These are phyloP conservation scores for Pestalotiopsis fici DNA, from an alignment of 2,329 filamentous ascomycete species.

Conservation along the genomic window DNA sequence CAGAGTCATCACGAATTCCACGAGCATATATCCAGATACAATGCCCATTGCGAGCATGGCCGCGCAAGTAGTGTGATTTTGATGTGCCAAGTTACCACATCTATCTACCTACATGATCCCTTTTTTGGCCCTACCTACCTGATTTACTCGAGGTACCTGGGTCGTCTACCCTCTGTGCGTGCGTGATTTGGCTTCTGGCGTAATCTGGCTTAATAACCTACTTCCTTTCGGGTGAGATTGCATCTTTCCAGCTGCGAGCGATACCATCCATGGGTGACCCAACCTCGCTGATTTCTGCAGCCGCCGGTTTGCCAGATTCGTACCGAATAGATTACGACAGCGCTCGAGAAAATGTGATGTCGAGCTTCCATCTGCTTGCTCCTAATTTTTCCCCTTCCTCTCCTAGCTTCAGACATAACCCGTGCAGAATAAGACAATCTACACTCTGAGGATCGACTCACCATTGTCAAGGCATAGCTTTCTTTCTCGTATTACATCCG, in stretches of 20 bases:
- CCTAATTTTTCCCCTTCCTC: not conserved
- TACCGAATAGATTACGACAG: not conserved
- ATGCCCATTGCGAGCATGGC: no score
- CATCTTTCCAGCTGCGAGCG: not conserved
- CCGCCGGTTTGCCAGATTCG: not conserved
- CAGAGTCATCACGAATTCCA: no score
- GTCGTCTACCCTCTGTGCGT: not conserved
- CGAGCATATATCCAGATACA: no score
- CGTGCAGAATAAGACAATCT: not conserved
- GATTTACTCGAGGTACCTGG: not conserved
- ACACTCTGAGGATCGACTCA: not conserved
- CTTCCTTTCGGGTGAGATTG: not conserved
- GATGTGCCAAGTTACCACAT: no score
- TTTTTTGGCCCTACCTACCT: no score
- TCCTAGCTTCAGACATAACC: not conserved
- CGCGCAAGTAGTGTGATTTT: no score
- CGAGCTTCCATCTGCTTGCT: not conserved
- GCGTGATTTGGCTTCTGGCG: not conserved
- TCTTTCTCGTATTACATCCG: no score
- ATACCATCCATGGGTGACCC: not conserved
- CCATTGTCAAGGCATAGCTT: no score
- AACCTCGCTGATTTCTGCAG: not conserved
- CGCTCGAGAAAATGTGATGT: not conserved
- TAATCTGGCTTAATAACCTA: not conserved
- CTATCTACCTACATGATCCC: no score